These are phyloP conservation scores for Alternaria conjuncta DNA, from an alignment of 2,329 filamentous ascomycete species.

Conservation along the genomic window DNA sequence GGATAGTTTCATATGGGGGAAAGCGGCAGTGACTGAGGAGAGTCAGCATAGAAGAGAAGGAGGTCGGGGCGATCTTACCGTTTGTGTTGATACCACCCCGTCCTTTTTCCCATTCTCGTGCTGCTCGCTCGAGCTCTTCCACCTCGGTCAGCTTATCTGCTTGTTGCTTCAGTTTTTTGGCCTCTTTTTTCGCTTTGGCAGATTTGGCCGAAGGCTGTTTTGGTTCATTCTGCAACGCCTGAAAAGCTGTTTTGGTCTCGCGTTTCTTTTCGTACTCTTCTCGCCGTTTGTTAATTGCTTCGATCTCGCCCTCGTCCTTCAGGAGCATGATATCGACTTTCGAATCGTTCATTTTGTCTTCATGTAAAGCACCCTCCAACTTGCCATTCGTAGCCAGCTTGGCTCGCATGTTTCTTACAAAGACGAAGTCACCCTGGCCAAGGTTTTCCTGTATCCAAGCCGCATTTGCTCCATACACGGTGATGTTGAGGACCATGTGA, in stretches of 20 bases:
- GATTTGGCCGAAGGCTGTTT: slow-evolving; percentile 27
- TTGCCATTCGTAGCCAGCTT: slow-evolving; percentile 60
- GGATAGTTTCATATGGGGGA: slow-evolving; percentile 46
- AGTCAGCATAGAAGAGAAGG: slow-evolving; percentile 7
- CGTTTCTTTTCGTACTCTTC: slow-evolving; percentile 62
- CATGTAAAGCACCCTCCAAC: slow-evolving; percentile 75
- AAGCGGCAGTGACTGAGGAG: slow-evolving; percentile 55
- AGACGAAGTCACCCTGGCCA: slow-evolving; percentile 66
- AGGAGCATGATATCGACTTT: slow-evolving; percentile 64
- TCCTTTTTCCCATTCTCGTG: slow-evolving; percentile 16
- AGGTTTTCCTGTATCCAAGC: slow-evolving; percentile 63
- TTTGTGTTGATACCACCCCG: slow-evolving; percentile 46
- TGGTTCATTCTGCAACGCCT: slow-evolving; percentile 20
- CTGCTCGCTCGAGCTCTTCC: slow-evolving; percentile 31
- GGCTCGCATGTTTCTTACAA: slow-evolving; percentile 74
- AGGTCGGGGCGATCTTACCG: slow-evolving; percentile 39
- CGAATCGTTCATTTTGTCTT: slow-evolving; percentile 59
- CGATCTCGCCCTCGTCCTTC: slow-evolving; percentile 10
- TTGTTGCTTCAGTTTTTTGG: slow-evolving; percentile 43
- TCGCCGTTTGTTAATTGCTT: slow-evolving; percentile 61
- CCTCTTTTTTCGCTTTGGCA: slow-evolving; percentile 45
- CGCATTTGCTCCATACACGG: slow-evolving; percentile 73
- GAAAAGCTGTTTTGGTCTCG: slow-evolving; percentile 17
- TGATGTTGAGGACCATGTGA: slow-evolving; percentile 72
- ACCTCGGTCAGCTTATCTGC: slow-evolving; percentile 43